Base-by-base conservation (phyloP, 225 moss, liverwort and hornwort genomes). In the Physcomitrellopsis africana region DNA sequence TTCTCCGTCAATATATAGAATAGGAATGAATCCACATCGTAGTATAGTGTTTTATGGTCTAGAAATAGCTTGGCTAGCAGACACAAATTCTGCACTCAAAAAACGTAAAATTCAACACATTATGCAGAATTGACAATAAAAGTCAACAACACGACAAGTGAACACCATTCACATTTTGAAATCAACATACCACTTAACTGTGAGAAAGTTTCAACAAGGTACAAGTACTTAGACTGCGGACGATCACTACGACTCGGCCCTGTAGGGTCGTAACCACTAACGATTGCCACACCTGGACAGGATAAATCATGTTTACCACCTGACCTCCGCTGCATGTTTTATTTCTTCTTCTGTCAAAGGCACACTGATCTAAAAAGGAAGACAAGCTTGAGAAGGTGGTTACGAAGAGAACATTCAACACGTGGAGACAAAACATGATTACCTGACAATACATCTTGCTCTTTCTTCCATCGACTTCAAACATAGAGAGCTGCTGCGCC, bases 401-500 rank as follows among this genome's bases (percentile, higher is more conserved):
- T 62, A 56, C 72, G 56, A 57, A 63, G 27, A 75, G 55, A 51
- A 51, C 29, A 71, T 48, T 2, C 24, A 71, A 43, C 20, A 48
- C 47, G 18, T 57, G 10, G 10, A 55, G 29, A 54, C 7, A 71
- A 63, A 19, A 24, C 32, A 10, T 24, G 15, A 54, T 19, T 82
- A 96, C 96, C 96, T 96, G 96, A 77, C 94, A 94, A 54, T 96
- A 96, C 80, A 94, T 81, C 81, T 96, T 96, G 83, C 88, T 92
- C 69, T 87, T 86, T 72, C 74, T 88, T 63, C 96, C 94, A 87
- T 96, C 96, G 24, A 96, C 96, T 85, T 96, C 94, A 82, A 92
- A 96, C 94, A 96, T 90, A 66, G 94, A 89, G 22, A 96, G 89
- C 68, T 83, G 89, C 67, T 94, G 96, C 60, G 71, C 67, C 63